Evolutionary conservation across 2,329 filamentous ascomycete genomes (phyloP).

Genomic region (Aspergillus novofumigatus): DNA sequence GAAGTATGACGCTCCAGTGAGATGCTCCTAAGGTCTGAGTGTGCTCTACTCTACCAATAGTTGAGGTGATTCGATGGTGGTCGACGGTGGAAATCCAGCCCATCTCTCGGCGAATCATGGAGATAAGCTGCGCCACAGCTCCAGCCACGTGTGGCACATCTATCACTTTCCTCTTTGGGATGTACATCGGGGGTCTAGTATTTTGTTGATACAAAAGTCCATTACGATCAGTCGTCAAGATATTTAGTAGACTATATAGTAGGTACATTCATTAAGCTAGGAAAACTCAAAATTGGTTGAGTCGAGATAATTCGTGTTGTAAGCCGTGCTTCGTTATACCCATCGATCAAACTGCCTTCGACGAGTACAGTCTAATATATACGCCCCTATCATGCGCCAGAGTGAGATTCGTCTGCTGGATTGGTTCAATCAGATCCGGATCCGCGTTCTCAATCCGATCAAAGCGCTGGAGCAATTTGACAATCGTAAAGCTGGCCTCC

Average conservation of each 20-base stretch:
- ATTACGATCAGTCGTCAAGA: not conserved
- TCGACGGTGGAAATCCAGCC: not conserved
- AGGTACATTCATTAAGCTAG: no score
- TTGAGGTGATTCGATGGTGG: not conserved
- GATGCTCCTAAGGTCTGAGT: not conserved
- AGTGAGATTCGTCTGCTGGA: conserved; percentile 28
- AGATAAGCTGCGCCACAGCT: not conserved
- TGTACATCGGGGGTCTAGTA: no score
- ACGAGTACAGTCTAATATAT: conserved; percentile 22
- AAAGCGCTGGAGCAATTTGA: conserved; percentile 37
- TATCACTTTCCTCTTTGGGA: not conserved
- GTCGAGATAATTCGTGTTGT: not conserved
- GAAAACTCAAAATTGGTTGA: not conserved
- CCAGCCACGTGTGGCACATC: not conserved
- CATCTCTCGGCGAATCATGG: not conserved
- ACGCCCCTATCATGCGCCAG: conserved; percentile 32
- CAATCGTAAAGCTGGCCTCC: conserved; percentile 39
- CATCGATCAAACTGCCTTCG: not conserved
- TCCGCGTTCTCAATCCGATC: conserved; percentile 34
- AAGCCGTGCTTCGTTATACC: not conserved
- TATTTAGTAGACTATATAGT: no score
- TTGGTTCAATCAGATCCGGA: conserved; percentile 23
- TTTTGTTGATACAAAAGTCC: no score
- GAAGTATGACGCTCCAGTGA: not conserved
- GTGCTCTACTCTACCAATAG: not conserved